A percentile compares a stretch with the other conserved stretches of the same genome.
These are phyloP conservation scores for Chondrus crispus DNA, from an alignment of 23 red algal genomes.

Conservation along the genomic window DNA sequence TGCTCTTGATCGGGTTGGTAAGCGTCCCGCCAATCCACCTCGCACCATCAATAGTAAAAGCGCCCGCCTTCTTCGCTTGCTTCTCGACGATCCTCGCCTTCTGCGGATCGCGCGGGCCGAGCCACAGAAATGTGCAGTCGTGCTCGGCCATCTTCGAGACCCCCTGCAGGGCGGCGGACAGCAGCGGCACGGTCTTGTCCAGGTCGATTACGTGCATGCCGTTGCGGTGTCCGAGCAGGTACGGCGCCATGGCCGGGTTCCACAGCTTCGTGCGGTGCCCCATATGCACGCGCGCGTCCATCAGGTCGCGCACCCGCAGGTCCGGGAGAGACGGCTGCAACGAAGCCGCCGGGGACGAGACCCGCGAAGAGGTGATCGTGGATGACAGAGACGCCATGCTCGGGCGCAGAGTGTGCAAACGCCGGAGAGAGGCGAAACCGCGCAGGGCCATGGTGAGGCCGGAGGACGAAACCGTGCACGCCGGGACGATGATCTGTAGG, in stretches of 20 bases:
- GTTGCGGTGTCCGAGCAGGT: constrained; percentile 89
- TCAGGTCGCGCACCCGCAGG: constrained; percentile 56
- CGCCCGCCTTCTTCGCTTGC: constrained; percentile 59
- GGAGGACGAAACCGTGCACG: no score
- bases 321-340: background rate
- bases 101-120: constrained; percentile 54
- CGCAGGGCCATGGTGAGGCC: background rate
- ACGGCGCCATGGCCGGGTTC: constrained; percentile 91
- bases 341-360: background rate
- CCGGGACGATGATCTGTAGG: no score
- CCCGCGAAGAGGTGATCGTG: background rate
- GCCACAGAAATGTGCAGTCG: constrained; percentile 71
- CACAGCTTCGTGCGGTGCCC: constrained; percentile 84
- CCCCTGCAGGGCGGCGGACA: constrained; percentile 63
- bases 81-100: constrained; percentile 59
- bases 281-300: constrained; percentile 88
- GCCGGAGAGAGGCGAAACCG: background rate
- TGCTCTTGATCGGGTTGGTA: constrained; percentile 80
- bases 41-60: constrained; percentile 62
- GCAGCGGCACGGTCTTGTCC: constrained; percentile 61
- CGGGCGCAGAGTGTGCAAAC: background rate
- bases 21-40: constrained; percentile 96
- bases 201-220: constrained; percentile 95
- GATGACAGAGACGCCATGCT: background rate
- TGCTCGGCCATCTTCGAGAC: constrained; percentile 59